Evolutionary conservation across 139 green algal genomes (phyloP).

Genomic region (Tetradesmus lagerheimii): DNA sequence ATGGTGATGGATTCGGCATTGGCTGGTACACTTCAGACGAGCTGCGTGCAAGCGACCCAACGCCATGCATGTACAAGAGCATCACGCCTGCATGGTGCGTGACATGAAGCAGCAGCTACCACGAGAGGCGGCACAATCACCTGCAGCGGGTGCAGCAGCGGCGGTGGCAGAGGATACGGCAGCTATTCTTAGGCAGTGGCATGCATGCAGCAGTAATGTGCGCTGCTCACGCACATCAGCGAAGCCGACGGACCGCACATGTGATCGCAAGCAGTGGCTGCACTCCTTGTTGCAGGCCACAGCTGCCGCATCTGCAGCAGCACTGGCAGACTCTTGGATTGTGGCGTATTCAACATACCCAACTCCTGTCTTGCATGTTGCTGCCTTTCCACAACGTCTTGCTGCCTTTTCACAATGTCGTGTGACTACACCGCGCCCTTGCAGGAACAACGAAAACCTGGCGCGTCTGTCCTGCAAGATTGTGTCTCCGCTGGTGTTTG

Average conservation of each 20-base stretch:
- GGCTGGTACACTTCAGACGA: slow-evolving; percentile 84
- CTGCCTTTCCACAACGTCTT: no score
- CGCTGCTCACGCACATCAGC: neutral
- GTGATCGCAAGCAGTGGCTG: no score
- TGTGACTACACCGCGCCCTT: no score
- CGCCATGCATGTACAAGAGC: slow-evolving; percentile 93
- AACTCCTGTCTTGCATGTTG: no score
- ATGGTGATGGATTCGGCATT: slow-evolving; percentile 96
- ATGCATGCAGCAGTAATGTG: no score
- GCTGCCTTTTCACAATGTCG: no score
- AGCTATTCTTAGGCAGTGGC: neutral
- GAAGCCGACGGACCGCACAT: no score
- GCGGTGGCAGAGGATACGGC: no score
- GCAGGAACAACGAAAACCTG: slow-evolving; percentile 98
- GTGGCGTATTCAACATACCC: no score
- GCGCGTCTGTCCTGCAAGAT: slow-evolving; percentile 92
- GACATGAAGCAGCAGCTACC: neutral
- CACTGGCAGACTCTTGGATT: no score
- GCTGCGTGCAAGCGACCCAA: slow-evolving; percentile 63
- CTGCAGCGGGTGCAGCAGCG: neutral
- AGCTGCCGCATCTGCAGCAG: no score
- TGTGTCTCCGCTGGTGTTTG: slow-evolving; percentile 92
- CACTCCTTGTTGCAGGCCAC: no score
- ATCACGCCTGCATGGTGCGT: slow-evolving; percentile 90
- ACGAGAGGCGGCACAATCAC: neutral